Evolutionary conservation across 345 rosid genomes (phyloP), one percentile per base, ranked within the genome.

Genomic region (Euphorbia peplus): DNA sequence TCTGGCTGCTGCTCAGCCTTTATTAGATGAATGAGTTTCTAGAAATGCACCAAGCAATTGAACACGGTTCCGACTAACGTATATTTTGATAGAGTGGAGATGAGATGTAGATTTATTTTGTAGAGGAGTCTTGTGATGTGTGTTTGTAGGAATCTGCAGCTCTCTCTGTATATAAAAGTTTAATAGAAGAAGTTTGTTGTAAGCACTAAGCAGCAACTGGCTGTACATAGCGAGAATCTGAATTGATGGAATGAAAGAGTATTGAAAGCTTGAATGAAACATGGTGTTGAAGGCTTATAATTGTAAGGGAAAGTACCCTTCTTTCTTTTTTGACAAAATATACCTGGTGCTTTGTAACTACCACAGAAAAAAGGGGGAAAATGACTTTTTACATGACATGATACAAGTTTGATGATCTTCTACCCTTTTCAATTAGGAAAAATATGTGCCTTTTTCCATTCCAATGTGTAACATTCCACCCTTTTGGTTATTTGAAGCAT

Each of bases 1-100:
- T 37, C 48, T 84, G 75, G 90, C 81, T n/a, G 83, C 83, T 30
- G 72, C 70, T 32, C 83, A 83, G 60, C 69, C 73, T 64, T 71
- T 70, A 24, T 32, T 32, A 28, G 70, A 69, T 11, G 83, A 82
- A 57, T 80, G 78, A 83, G 35, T 32, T 32, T n/a, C 14, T 44
- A 44, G 50, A 44, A 44, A 44, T 46, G 47, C 9, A 10, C 24
- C 16, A 11, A 44, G 56, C 56, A 10, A 13, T 61, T 26, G 53
- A 62, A 16, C 41, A 16, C 37, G 22, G 35, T 35, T 70, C 5
- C 3, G 26, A 28, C 16, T 57, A 16, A 10, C 60, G 47, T 51
- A 46, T 19, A 60, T 53, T 35, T 60, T 21, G 9, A 37, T 37
- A 19, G 64, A 60, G 21, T 35, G 64, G 46, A 60, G 48, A 10